A percentile compares a stretch with the other conserved stretches of the same genome.
Evolutionary conservation across 768 basidiomycete genomes (phyloP).

Genomic region (Phaeotremella skinneri): DNA sequence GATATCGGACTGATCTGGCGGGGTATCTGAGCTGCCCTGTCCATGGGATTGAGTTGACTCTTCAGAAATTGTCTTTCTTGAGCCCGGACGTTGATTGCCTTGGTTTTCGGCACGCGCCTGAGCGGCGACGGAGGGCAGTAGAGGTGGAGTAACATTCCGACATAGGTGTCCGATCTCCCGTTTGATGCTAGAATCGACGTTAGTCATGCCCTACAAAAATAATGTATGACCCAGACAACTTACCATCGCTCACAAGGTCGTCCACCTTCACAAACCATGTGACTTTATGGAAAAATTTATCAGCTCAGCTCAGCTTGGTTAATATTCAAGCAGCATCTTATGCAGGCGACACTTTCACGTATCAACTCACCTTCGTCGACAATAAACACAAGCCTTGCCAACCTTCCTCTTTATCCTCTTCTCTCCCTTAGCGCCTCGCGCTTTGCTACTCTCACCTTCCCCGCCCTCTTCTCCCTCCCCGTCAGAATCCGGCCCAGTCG

Average conservation of each 20-base stretch:
- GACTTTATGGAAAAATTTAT: slow-evolving; percentile 24
- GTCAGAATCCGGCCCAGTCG: slow-evolving; percentile 8
- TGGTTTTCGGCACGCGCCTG: slow-evolving; percentile 7
- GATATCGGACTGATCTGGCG: slow-evolving; percentile 2
- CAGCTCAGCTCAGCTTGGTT: slow-evolving; percentile 9
- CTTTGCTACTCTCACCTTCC: slow-evolving; percentile 2
- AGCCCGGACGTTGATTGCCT: background rate
- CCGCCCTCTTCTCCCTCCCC: background rate
- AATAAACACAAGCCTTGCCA: slow-evolving; percentile 91
- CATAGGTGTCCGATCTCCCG: slow-evolving; percentile 94
- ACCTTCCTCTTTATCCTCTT: slow-evolving; percentile 35
- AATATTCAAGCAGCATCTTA: background rate
- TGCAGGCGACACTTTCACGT: too few relatives aligned
- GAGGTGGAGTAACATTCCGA: slow-evolving; percentile 65
- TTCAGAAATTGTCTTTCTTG: background rate
- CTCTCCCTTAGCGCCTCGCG: slow-evolving; percentile 14
- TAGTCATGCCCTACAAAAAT: background rate
- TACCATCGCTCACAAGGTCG: slow-evolving; percentile 87
- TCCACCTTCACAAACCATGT: slow-evolving; percentile 52
- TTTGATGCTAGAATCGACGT: slow-evolving; percentile 67
- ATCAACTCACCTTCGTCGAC: slow-evolving; percentile 67
- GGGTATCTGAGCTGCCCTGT: slow-evolving; percentile 7
- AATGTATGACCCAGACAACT: too few relatives aligned
- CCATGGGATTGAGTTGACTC: background rate
- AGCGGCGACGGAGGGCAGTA: slow-evolving; percentile 11